Evolutionary conservation across 805 yeast species (phyloP), one percentile per base, ranked within the genome.

Genomic region (Maudiozyma serrabonitensis): DNA sequence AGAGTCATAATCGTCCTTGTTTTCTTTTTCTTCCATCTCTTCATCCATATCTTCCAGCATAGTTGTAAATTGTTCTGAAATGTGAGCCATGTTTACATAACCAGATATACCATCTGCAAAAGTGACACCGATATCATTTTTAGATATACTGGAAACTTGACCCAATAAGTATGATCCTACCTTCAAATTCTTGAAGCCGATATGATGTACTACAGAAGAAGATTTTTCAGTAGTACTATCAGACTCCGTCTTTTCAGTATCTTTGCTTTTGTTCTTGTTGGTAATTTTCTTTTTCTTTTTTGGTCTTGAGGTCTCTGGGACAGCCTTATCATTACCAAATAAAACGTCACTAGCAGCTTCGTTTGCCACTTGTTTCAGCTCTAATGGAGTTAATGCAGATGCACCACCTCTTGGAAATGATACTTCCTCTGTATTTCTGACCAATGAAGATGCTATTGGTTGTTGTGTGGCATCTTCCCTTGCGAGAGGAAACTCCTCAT

Each of bases 361-460:
- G 63, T 88, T 89, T 40, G 95, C 83, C 46, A 91, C 91, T 63
- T 88, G 93, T 65, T 88, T 89, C 56, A 88, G 81, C 69, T 93
- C 99, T 56, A 93, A 71, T 6, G 98, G 89, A 3, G 95, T 79
- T 61, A 93, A 75, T 25, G 81, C 87, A 26, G 91, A 78, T 12
- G 84, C 80, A 46, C 99, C 99, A 58, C 99, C 99, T 80, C 99
- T 85, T 46, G 99, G 99, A 64, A 93, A 93, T 16, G 77, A 64
- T 23, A 66, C 66, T 40, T 69, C 72, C 31, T 70, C 74, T 41
- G 66, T 58, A 34, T 56, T 57, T 45, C 68, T 64, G 34, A 69
- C 59, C 21, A 74, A 53, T 21, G 73, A 58, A 21, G 76, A 69
- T 19, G 54, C 54, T 19, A 57, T 49, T 39, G 74, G 74, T 21